Evolutionary conservation across 768 basidiomycete species (phyloP), one percentile per base, ranked within the genome.

Genomic region (Boletus rex-veris): DNA sequence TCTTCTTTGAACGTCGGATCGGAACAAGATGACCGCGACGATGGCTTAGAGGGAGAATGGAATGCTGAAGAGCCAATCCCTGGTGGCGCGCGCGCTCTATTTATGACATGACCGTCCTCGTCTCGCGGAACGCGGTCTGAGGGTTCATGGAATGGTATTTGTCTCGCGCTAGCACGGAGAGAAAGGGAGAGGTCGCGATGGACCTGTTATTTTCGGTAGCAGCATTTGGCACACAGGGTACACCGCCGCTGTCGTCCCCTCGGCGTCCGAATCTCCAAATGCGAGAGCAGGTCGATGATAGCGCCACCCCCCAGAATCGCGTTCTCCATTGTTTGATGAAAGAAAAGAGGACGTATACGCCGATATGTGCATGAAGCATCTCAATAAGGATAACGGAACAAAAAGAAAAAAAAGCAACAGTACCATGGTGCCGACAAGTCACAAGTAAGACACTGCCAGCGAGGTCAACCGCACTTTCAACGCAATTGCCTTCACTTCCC

Each of bases 51-150:
- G 28, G 28, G 26, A 26, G 15, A 15, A 19, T 21, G 24, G 33
- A 46, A 37, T 24, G 52, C 31, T 41, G 31, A 24, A 44, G 24
- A 26, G 39, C 8, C 18, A 19, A 18, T 43, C 30, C 24, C 9
- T 46, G 26, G 40, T 41, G 47, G 28, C 42, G 26, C 12, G 15
- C 37, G 7, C 36, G 19, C 43, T 30, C 14, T 30, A 9, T 18
- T 10, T 33, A 36, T 57, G 46, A 40, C 44, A 19, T 9, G 28
- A 15, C 11, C 19, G 8, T 7, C 31, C 24, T 35, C 26, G 48
- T 37, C 45, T 49, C 58, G 49, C 36, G 54, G 60, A 48, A 48
- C 50, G 31, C 3, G 28, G 58, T 14, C 53, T n/a, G 53, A 43
- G 48, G 31, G 45, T 46, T 46, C 47, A 52, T 60, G 58, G 48